Evolutionary conservation across 106 monocot species (phyloP), one percentile per base, ranked within the genome.

Genomic region (Dendrobium huoshanense): DNA sequence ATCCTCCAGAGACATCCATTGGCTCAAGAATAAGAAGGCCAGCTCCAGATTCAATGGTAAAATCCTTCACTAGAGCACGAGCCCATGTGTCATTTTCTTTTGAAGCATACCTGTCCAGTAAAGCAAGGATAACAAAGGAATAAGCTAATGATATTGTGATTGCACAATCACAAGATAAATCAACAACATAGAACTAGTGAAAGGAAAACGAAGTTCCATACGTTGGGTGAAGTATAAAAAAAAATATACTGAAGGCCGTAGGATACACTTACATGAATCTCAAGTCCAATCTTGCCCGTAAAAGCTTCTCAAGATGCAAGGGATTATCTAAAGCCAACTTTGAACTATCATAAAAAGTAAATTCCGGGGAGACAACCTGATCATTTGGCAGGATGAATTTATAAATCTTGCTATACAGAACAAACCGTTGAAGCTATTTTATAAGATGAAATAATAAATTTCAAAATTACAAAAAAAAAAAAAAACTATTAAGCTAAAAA

Each of bases 1-100:
- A 98, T 65, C 89, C 91, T 58, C 92, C 94, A 33, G 92, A 92
- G 83, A 98, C 77, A 86, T 98, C 94, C 43, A 95, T 83, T 47
- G 98, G 95, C 73, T 92, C 94, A 77, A 98, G 84, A 88, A 98
- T 82, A 73, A 95, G 86, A 79, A 95, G 91, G 84, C 98, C 98
- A 45, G 98, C 92, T 64, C 98, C 98, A 78, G 98, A 88, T 79
- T 98, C 98, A 83, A 98, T 77, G 4, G 95, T 90, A 16, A 98
- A 80, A 85, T 98, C 98, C 84, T 98, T 98, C 15, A 95, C 81
- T 77, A 92, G 86, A 41, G 88, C 85, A 55, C 89, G 86, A 29
- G 91, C 89, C 94, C 94, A 95, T 15, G 91, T 83, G 75, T 98
- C 92, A 78, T 89, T 92, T 78, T 86, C 89, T 86, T 93, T 98